Evolutionary conservation across 371 early-diverging fungal species (phyloP), one percentile per base, ranked within the genome.

Genomic region (Chytridium lagenaria): DNA sequence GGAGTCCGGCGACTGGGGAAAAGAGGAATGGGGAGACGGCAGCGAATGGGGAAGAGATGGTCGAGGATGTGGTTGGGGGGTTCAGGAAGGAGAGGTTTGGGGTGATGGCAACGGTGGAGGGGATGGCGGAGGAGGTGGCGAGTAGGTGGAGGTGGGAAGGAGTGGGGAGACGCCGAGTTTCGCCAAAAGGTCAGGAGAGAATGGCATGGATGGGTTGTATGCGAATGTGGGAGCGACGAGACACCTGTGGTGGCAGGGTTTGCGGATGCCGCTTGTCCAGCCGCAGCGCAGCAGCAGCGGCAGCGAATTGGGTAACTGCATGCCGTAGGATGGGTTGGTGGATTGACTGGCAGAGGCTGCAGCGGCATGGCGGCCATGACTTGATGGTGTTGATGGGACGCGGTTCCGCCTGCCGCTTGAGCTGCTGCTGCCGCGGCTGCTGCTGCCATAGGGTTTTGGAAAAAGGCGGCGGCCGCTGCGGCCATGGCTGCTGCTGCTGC

Each of bases 321-420:
- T n/a, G n/a, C n/a, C n/a, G n/a, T n/a, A n/a, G n/a, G n/a, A n/a
- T n/a, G n/a, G n/a, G n/a, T n/a, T n/a, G n/a, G n/a, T n/a, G n/a
- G n/a, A n/a, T n/a, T 26, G 26, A 52, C 5, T 5, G 5, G n/a
- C 55, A 10, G 26, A 7, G 55, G 55, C 55, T 26, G 12, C 55
- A 10, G 55, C 55, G 26, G 55, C 55, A 19, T 44, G n/a, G 55
- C 55, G 55, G n/a, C 7, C 44, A 44, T 44, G 44, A n/a, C n/a
- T n/a, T n/a, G n/a, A n/a, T n/a, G n/a, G n/a, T n/a, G n/a, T n/a
- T n/a, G n/a, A n/a, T n/a, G n/a, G n/a, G n/a, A n/a, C n/a, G n/a
- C n/a, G n/a, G n/a, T n/a, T n/a, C n/a, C n/a, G n/a, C n/a, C n/a
- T 44, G 44, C 44, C 19, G 44, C 44, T 12, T 44, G 12, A 44